A percentile compares a stretch with the other conserved stretches of the same genome.
phyloP scores from a whole-genome alignment of 768 basidiomycete species.

The Nidularia sp. region DNA sequence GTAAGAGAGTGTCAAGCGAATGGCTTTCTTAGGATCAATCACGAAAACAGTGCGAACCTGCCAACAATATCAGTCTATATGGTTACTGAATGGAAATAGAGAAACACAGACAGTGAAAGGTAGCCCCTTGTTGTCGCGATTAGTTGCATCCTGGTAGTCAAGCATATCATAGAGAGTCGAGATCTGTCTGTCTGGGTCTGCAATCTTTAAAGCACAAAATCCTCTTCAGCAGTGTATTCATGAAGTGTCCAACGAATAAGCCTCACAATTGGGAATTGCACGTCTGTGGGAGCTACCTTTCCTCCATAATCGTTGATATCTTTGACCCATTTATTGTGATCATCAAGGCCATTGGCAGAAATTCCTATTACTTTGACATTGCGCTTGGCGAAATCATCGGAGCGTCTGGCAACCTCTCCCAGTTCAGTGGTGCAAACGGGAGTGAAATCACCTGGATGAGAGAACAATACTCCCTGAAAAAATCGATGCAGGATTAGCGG shows the following conservation, averaged over 20 bases:
- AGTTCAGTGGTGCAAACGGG: constrained; percentile 96
- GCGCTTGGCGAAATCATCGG: constrained; percentile 79
- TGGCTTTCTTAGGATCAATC: constrained; percentile 94
- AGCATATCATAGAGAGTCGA: constrained; percentile 93
- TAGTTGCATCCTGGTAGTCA: constrained; percentile 91
- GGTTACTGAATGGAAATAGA: not conserved
- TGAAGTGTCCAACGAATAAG: not conserved
- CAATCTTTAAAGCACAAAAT: constrained; percentile 56
- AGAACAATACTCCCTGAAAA: constrained; percentile 79
- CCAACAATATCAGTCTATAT: not conserved
- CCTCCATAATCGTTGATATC: constrained; percentile 84
- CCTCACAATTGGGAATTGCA: constrained; percentile 89
- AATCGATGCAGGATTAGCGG: not conserved
- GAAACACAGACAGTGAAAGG: constrained; percentile 73
- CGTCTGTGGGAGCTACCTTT: constrained; percentile 65
- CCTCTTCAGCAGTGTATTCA: not conserved
- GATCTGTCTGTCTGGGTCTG: constrained; percentile 83
- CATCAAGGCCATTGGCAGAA: constrained; percentile 83
- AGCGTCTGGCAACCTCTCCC: constrained; percentile 88
- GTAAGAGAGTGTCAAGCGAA: constrained; percentile 87
- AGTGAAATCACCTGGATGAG: constrained; percentile 92
- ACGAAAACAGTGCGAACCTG: constrained; percentile 95
- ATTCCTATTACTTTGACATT: constrained; percentile 92
- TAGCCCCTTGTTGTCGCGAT: constrained; percentile 78
- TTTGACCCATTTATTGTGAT: constrained; percentile 84